Evolutionary conservation across 2,329 filamentous ascomycete genomes (phyloP).

Genomic region (Cercospora berteroae): DNA sequence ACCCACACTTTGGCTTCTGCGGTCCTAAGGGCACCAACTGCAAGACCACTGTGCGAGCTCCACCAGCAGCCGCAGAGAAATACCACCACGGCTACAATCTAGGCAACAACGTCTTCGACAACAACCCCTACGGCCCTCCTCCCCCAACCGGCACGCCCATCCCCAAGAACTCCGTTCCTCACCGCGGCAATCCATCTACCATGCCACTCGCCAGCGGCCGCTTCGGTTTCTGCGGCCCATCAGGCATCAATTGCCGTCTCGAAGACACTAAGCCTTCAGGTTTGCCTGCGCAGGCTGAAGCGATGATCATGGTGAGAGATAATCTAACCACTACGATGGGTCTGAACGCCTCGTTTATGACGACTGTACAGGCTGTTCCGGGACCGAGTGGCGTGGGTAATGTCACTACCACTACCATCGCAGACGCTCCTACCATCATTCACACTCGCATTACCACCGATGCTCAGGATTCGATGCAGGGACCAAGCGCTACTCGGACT

Average conservation of each 20-base stretch:
- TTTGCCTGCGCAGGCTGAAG: neutral
- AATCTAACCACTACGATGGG: neutral
- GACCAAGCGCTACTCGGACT: neutral
- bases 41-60: conserved; percentile 8
- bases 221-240: neutral
- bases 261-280: neutral
- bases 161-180: neutral
- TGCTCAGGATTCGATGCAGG: neutral
- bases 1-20: conserved; percentile 11
- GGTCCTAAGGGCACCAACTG: conserved; percentile 13
- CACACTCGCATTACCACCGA: neutral
- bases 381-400: neutral
- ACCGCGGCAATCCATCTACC: neutral
- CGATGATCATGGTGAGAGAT: neutral
- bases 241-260: neutral
- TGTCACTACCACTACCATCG: neutral
- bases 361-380: neutral
- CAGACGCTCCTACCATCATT: neutral
- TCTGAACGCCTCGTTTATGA: neutral
- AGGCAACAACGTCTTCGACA: neutral
- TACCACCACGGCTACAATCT: neutral
- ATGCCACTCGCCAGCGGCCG: neutral
- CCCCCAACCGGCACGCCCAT: neutral
- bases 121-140: neutral
- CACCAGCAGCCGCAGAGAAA: neutral